phyloP scores from a whole-genome alignment of 805 yeast species.

The Wickerhamomyces canadensis region DNA sequence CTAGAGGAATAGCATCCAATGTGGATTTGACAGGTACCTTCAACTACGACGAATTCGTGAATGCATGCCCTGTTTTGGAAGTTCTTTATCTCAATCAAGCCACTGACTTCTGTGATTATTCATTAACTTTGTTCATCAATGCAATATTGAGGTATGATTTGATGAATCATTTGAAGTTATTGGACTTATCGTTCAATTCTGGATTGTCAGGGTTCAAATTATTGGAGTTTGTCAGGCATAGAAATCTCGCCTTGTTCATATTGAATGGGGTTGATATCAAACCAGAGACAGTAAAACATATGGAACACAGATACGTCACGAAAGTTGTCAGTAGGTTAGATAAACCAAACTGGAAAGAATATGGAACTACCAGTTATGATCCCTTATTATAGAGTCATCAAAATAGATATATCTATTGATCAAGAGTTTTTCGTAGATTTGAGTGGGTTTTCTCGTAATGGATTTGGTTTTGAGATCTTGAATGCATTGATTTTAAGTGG shows the following conservation, averaged over 20 bases:
- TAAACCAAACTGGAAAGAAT: constrained; percentile 20
- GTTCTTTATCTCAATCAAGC: constrained; percentile 19
- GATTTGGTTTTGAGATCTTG: constrained; percentile 14
- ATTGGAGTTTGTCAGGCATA: constrained; percentile 13
- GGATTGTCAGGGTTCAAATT: constrained; percentile 19
- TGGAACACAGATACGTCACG: constrained; percentile 11
- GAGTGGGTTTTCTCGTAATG: constrained; percentile 3
- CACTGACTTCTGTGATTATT: constrained; percentile 18
- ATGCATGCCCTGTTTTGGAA: constrained; percentile 13
- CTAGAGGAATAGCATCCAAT: not conserved
- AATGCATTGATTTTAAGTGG: constrained; percentile 15
- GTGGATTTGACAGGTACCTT: constrained; percentile 9
- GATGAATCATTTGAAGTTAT: constrained; percentile 4
- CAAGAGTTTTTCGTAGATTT: constrained; percentile 4
- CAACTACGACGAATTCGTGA: constrained; percentile 15
- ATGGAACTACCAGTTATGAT: constrained; percentile 18
- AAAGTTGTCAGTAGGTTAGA: constrained; percentile 19
- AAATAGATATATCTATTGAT: too few species aligned
- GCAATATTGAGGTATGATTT: constrained; percentile 6
- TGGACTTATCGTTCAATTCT: constrained; percentile 22
- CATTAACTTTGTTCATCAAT: constrained; percentile 11
- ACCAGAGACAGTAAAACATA: constrained; percentile 14
- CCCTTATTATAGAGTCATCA: constrained; percentile 6
- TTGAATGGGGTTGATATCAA: constrained; percentile 20
- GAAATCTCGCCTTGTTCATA: constrained; percentile 8